A percentile compares a stretch with the other conserved stretches of the same genome.
Conservation (phyloP, 345 rosid species). For the Euphorbia pulcherrima region DNA sequence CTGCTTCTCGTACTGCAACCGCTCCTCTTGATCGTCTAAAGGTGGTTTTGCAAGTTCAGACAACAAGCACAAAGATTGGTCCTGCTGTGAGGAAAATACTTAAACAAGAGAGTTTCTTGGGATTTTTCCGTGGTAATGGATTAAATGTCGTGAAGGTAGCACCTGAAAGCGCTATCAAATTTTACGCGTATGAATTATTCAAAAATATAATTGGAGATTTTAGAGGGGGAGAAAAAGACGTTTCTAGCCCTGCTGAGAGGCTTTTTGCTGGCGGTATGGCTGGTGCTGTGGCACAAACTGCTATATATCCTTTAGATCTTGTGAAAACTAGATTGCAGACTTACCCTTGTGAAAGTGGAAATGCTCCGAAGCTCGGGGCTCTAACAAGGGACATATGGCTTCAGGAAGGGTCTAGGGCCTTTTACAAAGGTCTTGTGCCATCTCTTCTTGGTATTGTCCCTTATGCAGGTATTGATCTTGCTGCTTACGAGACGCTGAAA, state of each 20-base stretch:
- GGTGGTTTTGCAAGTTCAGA: slow-evolving; percentile 80
- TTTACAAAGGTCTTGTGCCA: slow-evolving; percentile 78
- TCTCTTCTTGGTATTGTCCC: slow-evolving; percentile 89
- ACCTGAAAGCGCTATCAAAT: slow-evolving; percentile 88
- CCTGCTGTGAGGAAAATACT: slow-evolving; percentile 65
- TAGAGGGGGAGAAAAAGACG: slow-evolving; percentile 48
- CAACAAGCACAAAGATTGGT: slow-evolving; percentile 48
- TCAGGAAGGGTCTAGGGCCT: slow-evolving; percentile 85
- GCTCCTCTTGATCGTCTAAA: slow-evolving; percentile 90
- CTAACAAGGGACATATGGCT: slow-evolving; percentile 66
- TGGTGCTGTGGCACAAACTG: slow-evolving; percentile 88
- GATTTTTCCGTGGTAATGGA: slow-evolving; percentile 78
- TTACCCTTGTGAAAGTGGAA: slow-evolving; percentile 55
- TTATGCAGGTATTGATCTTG: slow-evolving; percentile 93
- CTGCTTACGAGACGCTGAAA: slow-evolving; percentile 81
- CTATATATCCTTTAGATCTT: slow-evolving; percentile 85
- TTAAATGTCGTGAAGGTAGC: slow-evolving; percentile 84
- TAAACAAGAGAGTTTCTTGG: slow-evolving; percentile 56
- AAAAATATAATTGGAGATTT: slow-evolving; percentile 51
- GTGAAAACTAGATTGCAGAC: slow-evolving; percentile 92
- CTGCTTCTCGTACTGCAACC: slow-evolving; percentile 81
- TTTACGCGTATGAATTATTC: slow-evolving; percentile 69
- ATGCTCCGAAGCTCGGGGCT: slow-evolving; percentile 49
- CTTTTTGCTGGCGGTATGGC: slow-evolving; percentile 85
- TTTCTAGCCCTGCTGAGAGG: slow-evolving; percentile 56